Evolutionary conservation across 1,139 yeast genomes (phyloP), one percentile per base, ranked within the genome.

Genomic region (Blastobotrys ciferrii): DNA sequence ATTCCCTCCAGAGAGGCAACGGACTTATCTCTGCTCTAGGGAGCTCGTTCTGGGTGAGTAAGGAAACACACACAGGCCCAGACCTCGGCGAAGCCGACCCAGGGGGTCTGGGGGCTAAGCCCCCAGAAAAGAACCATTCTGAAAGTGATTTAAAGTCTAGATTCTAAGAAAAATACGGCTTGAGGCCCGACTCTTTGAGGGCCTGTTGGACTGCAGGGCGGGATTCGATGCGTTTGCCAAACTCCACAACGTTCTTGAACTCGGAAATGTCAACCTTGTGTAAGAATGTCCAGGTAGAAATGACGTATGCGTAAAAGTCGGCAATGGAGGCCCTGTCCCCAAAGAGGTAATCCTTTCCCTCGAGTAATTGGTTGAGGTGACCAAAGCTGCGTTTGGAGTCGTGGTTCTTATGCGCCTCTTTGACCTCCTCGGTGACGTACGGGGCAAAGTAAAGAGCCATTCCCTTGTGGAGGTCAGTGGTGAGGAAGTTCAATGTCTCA

Each of bases 271-370:
- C 38, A 12, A 33, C 5, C 5, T 17, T 9, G 20, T 7, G 17
- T 4, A 33, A 15, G 38, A 7, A 7, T 13, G 25, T 13, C 45
- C 45, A 42, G 17, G 9, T 11, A 18, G 45, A 31, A 13, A 35
- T 28, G 32, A 7, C 15, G 14, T 20, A 42, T 4, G 45, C 45
- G 20, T 42, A 42, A 9, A 13, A 39, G 20, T 42, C 45, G 2
- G 19, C 45, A 19, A 42, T 18, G 18, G 45, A 42, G 32, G n/a
- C 32, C 37, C 33, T 19, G 31, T 35, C 42, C 3, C 39, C 36
- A 4, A 42, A 25, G 14, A 42, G 31, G 23, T 33, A 42, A 17
- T n/a, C 11, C 15, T 42, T 20, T 18, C 14, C 14, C 4, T 17
- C 18, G 17, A 42, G 32, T 4, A 42, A 9, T 7, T 19, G 18